Evolutionary conservation across 352 stramenopile genomes (phyloP), one percentile per base, ranked within the genome.

Genomic region (Phytophthora parvispora): DNA sequence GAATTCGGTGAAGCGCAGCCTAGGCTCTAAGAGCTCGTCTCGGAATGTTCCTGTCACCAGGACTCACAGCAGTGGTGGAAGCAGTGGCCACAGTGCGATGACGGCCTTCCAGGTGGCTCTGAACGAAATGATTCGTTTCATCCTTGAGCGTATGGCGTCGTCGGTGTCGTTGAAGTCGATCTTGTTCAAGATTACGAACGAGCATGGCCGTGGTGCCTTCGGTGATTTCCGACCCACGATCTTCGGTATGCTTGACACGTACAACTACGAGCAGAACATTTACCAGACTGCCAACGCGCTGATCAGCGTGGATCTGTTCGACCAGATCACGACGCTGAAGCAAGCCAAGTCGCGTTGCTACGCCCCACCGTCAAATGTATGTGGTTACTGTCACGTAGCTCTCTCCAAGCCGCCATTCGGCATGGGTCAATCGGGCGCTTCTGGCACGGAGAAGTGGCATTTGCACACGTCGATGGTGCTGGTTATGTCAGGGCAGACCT

Each of bases 151-250:
- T 36, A 98, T 99, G 94, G 92, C 97, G 31, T 97, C 92, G 2
- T 97, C 87, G 31, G 94, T 99, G 53, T 97, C 95, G 31, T 75
- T 98, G 12, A 93, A 92, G 72, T 93, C 97, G 64, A 95, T 99
- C 36, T 75, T 99, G 54, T 96, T 97, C 58, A 99, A 99, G 81
- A 97, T 99, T 57, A 98, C 95, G 52, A 97, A 92, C 49, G 96
- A 98, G 72, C 92, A 98, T 75, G 91, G 93, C 10, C 92, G 93
- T 57, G 97, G 91, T 69, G 88, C 94, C 43, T 97, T 99, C 66
- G 95, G 94, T 22, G 96, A 99, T 65, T 97, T 99, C 73, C 90
- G 95, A 2, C 93, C 97, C 42, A 98, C 97, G 52, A 95, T 98
- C 60, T 95, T 97, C 36, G 95, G 90, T 69, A 98, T 98, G 82